These are phyloP conservation scores for Nepenthes mirabilis DNA, from an alignment of 148 eudicot species.

Conservation along the genomic window DNA sequence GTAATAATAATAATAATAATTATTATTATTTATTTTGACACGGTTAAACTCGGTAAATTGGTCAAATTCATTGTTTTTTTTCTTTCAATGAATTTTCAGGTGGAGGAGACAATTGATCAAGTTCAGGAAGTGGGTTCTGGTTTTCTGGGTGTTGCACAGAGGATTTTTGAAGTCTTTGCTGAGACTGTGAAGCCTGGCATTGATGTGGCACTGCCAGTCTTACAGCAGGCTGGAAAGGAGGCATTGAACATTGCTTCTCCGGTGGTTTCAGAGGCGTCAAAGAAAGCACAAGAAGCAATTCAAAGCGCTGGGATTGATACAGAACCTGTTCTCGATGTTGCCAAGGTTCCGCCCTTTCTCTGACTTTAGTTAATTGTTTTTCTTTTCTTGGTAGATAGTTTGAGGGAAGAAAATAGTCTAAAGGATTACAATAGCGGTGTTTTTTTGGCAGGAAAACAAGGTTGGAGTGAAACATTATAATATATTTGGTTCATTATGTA, in stretches of 20 bases:
- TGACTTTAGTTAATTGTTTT: too few species aligned
- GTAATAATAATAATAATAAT: too few species aligned
- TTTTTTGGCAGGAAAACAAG: too few species aligned
- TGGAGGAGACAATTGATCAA: slow-evolving; percentile 70
- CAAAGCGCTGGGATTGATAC: slow-evolving; percentile 72
- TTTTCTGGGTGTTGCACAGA: slow-evolving; percentile 34
- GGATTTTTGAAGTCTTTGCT: slow-evolving; percentile 29
- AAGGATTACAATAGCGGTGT: too few species aligned
- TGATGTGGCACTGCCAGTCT: slow-evolving; percentile 63
- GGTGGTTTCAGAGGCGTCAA: slow-evolving; percentile 56
- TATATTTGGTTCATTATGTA: too few species aligned
- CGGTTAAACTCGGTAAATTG: too few species aligned
- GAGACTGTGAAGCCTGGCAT: slow-evolving; percentile 61
- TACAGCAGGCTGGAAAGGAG: slow-evolving; percentile 70
- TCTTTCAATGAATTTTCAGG: slow-evolving; percentile 24
- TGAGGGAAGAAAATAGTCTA: too few species aligned
- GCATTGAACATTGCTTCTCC: slow-evolving; percentile 72
- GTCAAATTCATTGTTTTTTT: neutral
- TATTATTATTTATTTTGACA: too few species aligned
- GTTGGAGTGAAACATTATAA: too few species aligned
- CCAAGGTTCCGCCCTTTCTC: slow-evolving; percentile 40
- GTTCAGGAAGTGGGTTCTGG: slow-evolving; percentile 64
- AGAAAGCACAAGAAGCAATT: slow-evolving; percentile 82
- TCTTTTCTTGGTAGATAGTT: too few species aligned
- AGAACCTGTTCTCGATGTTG: slow-evolving; percentile 55